These are phyloP conservation scores for Magnaporthiopsis rhizophila DNA, from an alignment of 2,329 filamentous ascomycete genomes.

Conservation along the genomic window DNA sequence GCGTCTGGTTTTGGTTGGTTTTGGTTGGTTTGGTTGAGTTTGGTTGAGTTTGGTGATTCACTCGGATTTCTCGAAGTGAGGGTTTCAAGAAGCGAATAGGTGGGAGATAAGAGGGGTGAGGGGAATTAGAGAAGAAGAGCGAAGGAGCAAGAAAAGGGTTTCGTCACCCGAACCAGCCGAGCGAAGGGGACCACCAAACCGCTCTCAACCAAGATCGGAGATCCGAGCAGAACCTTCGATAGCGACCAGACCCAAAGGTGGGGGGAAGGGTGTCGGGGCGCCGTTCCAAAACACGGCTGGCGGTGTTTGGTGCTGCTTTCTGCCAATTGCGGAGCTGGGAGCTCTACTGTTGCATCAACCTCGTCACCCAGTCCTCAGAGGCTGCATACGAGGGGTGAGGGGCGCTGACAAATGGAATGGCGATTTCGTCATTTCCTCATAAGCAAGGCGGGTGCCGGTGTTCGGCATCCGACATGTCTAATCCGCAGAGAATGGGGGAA, in stretches of 20 bases:
- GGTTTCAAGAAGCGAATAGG: background rate
- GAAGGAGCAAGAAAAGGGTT: constrained; percentile 2
- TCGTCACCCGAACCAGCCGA: constrained; percentile 1
- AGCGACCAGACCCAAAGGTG: background rate
- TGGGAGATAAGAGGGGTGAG: background rate
- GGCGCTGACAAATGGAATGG: constrained; percentile 4
- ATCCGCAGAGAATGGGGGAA: too few relatives aligned
- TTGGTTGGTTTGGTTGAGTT: constrained; percentile 16
- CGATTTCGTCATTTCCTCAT: background rate
- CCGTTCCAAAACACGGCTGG: background rate
- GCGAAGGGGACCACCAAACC: background rate
- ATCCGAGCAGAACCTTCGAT: background rate
- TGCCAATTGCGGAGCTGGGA: background rate
- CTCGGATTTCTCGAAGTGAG: background rate
- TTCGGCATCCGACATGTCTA: background rate
- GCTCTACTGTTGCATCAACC: background rate
- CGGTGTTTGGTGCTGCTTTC: background rate
- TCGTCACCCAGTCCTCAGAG: background rate
- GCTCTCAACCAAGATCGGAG: background rate
- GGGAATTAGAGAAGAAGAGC: constrained; percentile 2
- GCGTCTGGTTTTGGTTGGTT: constrained; percentile 15
- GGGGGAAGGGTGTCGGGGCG: background rate
- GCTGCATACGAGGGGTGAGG: background rate
- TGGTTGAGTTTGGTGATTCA: constrained; percentile 12
- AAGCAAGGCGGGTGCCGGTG: background rate